Percentiles rank a stretch among this genome's conserved stretches.
phyloP scores from a whole-genome alignment of 495 filamentous ascomycete species.

The Annulohypoxylon bovei region DNA sequence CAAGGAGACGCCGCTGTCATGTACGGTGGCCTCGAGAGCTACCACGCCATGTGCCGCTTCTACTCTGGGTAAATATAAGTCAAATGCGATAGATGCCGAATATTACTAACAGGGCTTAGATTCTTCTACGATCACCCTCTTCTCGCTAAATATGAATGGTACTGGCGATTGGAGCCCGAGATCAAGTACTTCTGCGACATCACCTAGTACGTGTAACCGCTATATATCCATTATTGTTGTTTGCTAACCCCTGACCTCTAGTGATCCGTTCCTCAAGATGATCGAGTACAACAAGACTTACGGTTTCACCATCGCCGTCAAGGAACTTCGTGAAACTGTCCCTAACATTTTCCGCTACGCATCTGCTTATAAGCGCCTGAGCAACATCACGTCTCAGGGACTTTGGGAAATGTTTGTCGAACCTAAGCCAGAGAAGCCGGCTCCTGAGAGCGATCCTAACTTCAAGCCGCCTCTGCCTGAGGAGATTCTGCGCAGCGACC shows the following conservation, averaged over 20 bases:
- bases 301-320: slow-evolving; percentile 98
- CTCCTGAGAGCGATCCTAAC: slow-evolving; percentile 66
- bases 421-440: slow-evolving; percentile 67
- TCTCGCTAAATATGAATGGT: slow-evolving; percentile 97
- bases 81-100: not conserved
- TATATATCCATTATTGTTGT: slow-evolving; percentile 7
- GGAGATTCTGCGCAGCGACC: slow-evolving; percentile 81
- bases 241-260: slow-evolving; percentile 50
- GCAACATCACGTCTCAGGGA: slow-evolving; percentile 90
- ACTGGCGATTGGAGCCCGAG: slow-evolving; percentile 99
- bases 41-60: slow-evolving; percentile 98
- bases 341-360: slow-evolving; percentile 99
- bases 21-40: slow-evolving; percentile 99
- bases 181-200: slow-evolving; percentile 99
- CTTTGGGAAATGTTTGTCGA: slow-evolving; percentile 99
- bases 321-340: slow-evolving; percentile 97
- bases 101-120: slow-evolving; percentile 56
- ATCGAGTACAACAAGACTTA: slow-evolving; percentile 94
- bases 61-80: slow-evolving; percentile 82
- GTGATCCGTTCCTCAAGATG: slow-evolving; percentile 97
- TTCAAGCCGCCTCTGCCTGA: slow-evolving; percentile 80
- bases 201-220: slow-evolving; percentile 80
- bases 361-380: slow-evolving; percentile 95
- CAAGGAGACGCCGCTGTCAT: slow-evolving; percentile 98
- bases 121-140: slow-evolving; percentile 99